Conservation (phyloP, 2,329 filamentous ascomycete genomes). For the Aspergillus cejpii region DNA sequence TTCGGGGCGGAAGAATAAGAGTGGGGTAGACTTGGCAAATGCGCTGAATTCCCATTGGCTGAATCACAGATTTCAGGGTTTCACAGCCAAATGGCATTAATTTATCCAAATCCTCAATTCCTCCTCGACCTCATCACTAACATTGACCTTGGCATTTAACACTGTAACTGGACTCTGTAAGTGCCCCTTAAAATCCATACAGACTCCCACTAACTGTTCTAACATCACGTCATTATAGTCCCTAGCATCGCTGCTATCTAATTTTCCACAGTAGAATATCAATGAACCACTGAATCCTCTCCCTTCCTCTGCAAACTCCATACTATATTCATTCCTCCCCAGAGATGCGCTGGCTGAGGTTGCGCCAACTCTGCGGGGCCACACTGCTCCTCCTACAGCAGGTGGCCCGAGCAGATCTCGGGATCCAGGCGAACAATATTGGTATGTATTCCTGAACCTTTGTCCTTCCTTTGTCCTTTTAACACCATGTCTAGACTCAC, state of each 20-base stretch:
- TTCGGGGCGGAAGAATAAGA: not conserved
- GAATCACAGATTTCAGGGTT: not conserved
- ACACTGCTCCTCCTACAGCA: not conserved
- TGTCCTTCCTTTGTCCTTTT: not conserved
- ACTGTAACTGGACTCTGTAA: not conserved
- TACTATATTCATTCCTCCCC: not conserved
- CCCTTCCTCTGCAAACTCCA: not conserved
- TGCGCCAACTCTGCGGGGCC: not conserved
- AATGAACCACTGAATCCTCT: not conserved
- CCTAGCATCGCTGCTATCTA: too few relatives aligned
- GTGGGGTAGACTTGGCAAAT: not conserved
- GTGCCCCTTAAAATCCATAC: too few relatives aligned
- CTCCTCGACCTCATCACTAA: not conserved
- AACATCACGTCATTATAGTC: too few relatives aligned
- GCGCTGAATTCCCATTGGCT: not conserved
- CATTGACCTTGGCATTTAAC: not conserved
- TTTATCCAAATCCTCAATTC: not conserved
- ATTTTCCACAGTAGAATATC: too few relatives aligned
- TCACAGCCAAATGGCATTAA: not conserved
- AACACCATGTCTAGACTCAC: constrained; percentile 23
- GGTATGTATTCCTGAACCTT: constrained; percentile 6
- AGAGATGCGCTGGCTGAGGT: not conserved
- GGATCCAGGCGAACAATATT: constrained; percentile 6
- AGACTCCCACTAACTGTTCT: too few relatives aligned
- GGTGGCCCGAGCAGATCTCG: not conserved